Evolutionary conservation across 805 yeast genomes (phyloP), one percentile per base, ranked within the genome.

Genomic region (Saturnispora mendoncae): DNA sequence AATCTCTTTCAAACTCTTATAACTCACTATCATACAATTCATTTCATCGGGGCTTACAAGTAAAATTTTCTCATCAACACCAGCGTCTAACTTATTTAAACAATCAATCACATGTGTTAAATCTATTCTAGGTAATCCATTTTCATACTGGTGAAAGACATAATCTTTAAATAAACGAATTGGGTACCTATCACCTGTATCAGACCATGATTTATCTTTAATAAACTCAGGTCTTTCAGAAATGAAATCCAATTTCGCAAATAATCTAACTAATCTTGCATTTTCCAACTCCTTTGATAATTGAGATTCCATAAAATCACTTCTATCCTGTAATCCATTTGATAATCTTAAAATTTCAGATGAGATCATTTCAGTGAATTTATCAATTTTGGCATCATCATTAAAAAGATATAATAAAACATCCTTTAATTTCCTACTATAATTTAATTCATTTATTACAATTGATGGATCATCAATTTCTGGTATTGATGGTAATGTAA

Each of bases 21-120:
- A 92, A 51, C 88, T 77, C 41, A 85, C 81, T 31, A 92, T 79
- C 46, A 92, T 65, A 58, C 97, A 87, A 34, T 76, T 80, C 65
- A 78, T 80, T 56, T 86, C 95, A 58, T 88, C 95, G 9, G 81
- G 74, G 26, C 92, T 80, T 1, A 86, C 85, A 39, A 92, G 69
- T 57, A 88, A 65, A 13, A 92, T 62, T 50, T 75, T 78, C 61
- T 92, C 98, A 39, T 84, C 87, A 26, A 81, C 71, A 1, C 97
- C 97, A 5, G 90, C 94, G 56, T 92, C 98, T 49, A 92, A 66
- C 61, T 90, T 92, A 62, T 90, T 90, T 53, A 92, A 65, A 52
- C 82, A 75, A 38, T 76, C 67, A 46, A 92, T 64, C 5, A 87
- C 88, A 57, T 86, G 86, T 1, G 87, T 79, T 51, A 92, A 66